phyloP scores from a whole-genome alignment of 768 basidiomycete species.

The Erythrobasidium yunnanense region DNA sequence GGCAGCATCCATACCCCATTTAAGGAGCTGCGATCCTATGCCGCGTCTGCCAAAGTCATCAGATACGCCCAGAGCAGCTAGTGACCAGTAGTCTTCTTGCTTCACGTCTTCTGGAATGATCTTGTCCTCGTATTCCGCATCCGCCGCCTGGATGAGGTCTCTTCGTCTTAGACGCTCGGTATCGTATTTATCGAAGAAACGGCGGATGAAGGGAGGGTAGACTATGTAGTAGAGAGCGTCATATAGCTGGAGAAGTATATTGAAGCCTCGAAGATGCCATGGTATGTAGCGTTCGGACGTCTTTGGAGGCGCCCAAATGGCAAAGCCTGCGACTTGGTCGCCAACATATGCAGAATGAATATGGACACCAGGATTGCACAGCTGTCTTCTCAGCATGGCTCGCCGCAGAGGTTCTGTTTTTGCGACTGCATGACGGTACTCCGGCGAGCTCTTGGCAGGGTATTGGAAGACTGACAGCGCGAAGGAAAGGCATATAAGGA shows the following conservation, averaged over 20 bases:
- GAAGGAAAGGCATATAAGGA: no score
- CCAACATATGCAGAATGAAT: background rate
- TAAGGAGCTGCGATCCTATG: conserved; percentile 2
- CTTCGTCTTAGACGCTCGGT: background rate
- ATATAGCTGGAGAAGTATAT: background rate
- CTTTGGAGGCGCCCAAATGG: conserved; percentile 16
- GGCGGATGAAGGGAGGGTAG: conserved; percentile 1
- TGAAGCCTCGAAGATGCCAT: background rate
- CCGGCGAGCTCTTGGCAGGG: background rate
- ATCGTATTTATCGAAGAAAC: background rate
- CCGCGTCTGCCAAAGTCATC: conserved; percentile 7
- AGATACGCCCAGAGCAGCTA: background rate
- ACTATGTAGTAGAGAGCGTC: background rate
- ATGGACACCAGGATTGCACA: background rate
- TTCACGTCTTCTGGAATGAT: background rate
- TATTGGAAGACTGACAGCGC: conserved; percentile 7
- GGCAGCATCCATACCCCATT: conserved; percentile 11
- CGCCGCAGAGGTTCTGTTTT: background rate
- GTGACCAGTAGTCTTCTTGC: background rate
- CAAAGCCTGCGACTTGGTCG: conserved; percentile 10
- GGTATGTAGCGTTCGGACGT: background rate
- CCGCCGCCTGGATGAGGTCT: background rate
- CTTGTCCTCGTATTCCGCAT: background rate
- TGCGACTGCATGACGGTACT: background rate
- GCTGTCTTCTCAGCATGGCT: background rate